These are phyloP conservation scores for Pythium brachiatum DNA, from an alignment of 352 stramenopile species.

Conservation along the genomic window DNA sequence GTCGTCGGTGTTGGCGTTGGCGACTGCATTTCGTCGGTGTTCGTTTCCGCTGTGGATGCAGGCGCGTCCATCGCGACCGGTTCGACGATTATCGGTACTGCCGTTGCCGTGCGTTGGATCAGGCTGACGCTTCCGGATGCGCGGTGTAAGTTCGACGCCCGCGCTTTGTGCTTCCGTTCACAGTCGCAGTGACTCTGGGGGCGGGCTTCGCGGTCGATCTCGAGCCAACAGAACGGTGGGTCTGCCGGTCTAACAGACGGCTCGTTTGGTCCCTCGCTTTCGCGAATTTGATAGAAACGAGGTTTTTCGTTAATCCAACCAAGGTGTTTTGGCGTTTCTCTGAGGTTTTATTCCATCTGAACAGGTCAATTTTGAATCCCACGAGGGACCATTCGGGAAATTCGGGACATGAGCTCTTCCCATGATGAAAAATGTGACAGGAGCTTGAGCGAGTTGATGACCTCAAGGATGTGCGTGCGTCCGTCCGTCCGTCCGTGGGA, in stretches of 20 bases:
- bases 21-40: slow-evolving; percentile 1
- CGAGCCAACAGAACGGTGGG: slow-evolving; percentile 23
- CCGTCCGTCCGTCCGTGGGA: slow-evolving; percentile 3
- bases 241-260: slow-evolving; percentile 23
- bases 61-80: slow-evolving; percentile 11
- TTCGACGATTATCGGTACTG: neutral
- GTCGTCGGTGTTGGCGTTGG: neutral
- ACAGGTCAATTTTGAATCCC: slow-evolving; percentile 16
- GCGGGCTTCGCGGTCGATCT: slow-evolving; percentile 8
- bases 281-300: slow-evolving; percentile 9
- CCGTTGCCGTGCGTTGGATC: slow-evolving; percentile 3
- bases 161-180: slow-evolving; percentile 26
- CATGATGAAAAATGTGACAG: slow-evolving; percentile 18
- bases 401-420: neutral
- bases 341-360: slow-evolving; percentile 18
- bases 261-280: slow-evolving; percentile 19
- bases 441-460: slow-evolving; percentile 2
- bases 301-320: slow-evolving; percentile 16
- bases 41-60: slow-evolving; percentile 1
- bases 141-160: slow-evolving; percentile 23
- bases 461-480: slow-evolving; percentile 10
- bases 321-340: slow-evolving; percentile 14
- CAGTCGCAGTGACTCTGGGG: slow-evolving; percentile 11
- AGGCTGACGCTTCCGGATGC: slow-evolving; percentile 22
- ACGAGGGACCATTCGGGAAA: slow-evolving; percentile 24